Conservation (phyloP, 306 rosid species). For the Fragaria nilgerrensis region DNA sequence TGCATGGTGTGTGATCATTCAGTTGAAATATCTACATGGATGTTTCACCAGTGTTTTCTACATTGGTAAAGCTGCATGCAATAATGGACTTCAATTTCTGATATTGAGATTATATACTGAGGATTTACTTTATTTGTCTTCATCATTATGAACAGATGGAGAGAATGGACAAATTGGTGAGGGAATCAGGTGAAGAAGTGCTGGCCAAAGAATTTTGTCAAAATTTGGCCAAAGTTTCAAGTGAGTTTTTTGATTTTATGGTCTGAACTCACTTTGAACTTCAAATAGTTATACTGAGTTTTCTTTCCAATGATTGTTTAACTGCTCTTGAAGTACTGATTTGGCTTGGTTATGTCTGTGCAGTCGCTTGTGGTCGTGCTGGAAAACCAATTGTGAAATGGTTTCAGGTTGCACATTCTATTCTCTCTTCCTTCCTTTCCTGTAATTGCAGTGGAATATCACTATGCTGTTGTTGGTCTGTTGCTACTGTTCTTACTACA, state of each 20-base stretch:
- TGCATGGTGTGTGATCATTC: neutral
- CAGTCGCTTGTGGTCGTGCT: slow-evolving; percentile 82
- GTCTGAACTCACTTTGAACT: slow-evolving; percentile 4
- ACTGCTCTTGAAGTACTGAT: slow-evolving; percentile 12
- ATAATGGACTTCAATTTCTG: neutral
- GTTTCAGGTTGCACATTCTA: slow-evolving; percentile 59
- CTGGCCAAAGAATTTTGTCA: slow-evolving; percentile 51
- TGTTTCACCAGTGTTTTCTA: neutral
- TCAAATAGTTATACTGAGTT: neutral
- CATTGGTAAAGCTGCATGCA: neutral
- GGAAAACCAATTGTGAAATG: slow-evolving; percentile 82
- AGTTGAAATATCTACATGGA: no score
- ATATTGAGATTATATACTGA: neutral
- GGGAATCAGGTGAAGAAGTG: slow-evolving; percentile 44
- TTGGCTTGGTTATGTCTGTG: slow-evolving; percentile 32
- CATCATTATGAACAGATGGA: slow-evolving; percentile 47
- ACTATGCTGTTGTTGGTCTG: neutral
- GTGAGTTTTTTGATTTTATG: slow-evolving; percentile 44
- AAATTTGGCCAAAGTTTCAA: slow-evolving; percentile 54
- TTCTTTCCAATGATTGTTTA: neutral
- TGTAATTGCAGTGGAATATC: neutral
- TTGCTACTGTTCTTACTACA: neutral
- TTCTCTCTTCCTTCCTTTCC: neutral
- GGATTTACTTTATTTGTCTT: neutral
- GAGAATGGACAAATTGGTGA: slow-evolving; percentile 64